Base-by-base conservation (phyloP, 2,329 filamentous ascomycete species). In the Hirsutella minnesotensis region DNA sequence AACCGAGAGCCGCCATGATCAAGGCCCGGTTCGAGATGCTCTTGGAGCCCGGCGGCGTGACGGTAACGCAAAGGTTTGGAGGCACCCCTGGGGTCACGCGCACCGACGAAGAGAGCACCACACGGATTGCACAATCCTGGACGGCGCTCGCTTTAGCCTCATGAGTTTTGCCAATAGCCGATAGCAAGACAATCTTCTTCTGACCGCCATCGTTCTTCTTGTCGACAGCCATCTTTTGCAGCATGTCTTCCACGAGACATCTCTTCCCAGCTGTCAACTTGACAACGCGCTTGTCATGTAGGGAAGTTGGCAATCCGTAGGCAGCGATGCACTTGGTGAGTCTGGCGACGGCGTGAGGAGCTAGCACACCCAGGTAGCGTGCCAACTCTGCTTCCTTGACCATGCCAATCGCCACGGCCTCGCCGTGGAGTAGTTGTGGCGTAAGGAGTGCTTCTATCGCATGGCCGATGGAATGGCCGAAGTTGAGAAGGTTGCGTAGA, bases 401-500 rank as follows among this genome's bases (percentile, higher is more conserved):
- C 92, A 98, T 98, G 21, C 92, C 92, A 52, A 98, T 94, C 19
- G 92, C 87, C 10, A 98, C 90, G 49, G 86, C 88, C 60, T 98
- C 92, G 47, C 92, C 92, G 56, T 98, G 92, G 7, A 98, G 77
- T 31, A 98, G 80, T 62, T 98, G 90, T 0, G 92, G 92, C 0
- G 94, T 94, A 35, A 96, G 72, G 38, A 98, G 88, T 22, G 92
- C 92, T 65, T 98, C 92, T 54, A 90, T 88, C 16, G 92, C 92
- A 63, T 98, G 92, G 13, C 92, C 92, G 51, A 98, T 96, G 1
- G 92, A 96, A 61, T 98, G 92, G 27, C 92, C 92, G 64, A 95
- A 96, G 63, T 98, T 98, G 47, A 98, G 73, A 43, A 98, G 73
- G 61, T 98, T 98, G 47, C 92, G 81, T 45, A 98, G 68, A 12